phyloP scores from a whole-genome alignment of 2,329 filamentous ascomycete species.

The Plenodomus tracheiphilus region DNA sequence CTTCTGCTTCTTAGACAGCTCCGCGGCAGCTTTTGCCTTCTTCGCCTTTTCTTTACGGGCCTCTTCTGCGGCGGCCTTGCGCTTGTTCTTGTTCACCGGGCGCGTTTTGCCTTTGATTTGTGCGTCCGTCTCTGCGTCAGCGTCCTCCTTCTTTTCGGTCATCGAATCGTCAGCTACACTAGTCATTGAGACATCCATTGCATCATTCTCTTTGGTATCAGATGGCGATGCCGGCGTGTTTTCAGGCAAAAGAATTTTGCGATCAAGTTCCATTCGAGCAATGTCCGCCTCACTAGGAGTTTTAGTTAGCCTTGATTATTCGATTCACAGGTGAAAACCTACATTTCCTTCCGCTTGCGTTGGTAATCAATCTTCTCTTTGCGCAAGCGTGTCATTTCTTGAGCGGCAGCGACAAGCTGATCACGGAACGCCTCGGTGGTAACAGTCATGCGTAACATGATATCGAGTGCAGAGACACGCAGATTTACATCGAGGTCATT shows the following conservation, averaged over 20 bases:
- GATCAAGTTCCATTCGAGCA: slow-evolving; percentile 70
- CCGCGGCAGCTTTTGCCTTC: slow-evolving; percentile 62
- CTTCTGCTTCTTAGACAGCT: slow-evolving; percentile 73
- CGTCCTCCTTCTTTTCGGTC: slow-evolving; percentile 66
- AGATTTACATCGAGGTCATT: slow-evolving; percentile 78
- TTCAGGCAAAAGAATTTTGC: slow-evolving; percentile 73
- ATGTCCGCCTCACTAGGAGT: slow-evolving; percentile 67
- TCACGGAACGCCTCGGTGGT: slow-evolving; percentile 84
- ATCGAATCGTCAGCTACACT: slow-evolving; percentile 63
- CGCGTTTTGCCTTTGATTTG: slow-evolving; percentile 63
- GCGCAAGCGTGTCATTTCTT: slow-evolving; percentile 90
- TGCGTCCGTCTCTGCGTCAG: slow-evolving; percentile 56
- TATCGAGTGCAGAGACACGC: slow-evolving; percentile 77
- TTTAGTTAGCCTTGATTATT: slow-evolving; percentile 6
- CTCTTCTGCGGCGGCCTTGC: slow-evolving; percentile 69
- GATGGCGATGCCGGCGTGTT: slow-evolving; percentile 66
- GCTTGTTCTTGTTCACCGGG: slow-evolving; percentile 68
- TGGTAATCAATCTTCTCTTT: slow-evolving; percentile 97
- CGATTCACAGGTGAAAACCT: slow-evolving; percentile 38
- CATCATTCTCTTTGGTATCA: slow-evolving; percentile 56
- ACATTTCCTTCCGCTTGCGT: slow-evolving; percentile 69
- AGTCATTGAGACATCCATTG: slow-evolving; percentile 64
- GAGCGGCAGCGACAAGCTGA: slow-evolving; percentile 89
- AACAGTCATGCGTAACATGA: slow-evolving; percentile 82
- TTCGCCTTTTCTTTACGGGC: slow-evolving; percentile 69